A percentile compares a stretch with the other conserved stretches of the same genome.
Conservation (phyloP, 23 red algal species). For the Gracilaria gracilis region DNA sequence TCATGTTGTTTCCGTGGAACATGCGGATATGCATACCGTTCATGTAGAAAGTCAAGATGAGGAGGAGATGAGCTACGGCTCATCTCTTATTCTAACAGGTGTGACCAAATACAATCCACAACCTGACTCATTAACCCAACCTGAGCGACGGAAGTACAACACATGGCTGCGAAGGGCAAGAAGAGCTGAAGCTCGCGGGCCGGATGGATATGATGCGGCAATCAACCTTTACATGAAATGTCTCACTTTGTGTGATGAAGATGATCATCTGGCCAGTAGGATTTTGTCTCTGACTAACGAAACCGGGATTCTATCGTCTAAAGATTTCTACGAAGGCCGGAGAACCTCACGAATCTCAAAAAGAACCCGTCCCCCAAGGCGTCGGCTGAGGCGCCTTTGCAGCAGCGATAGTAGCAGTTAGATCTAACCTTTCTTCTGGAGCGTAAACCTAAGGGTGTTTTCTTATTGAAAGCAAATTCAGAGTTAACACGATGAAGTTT, state of each 20-base stretch:
- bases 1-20: background rate
- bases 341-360: slow-evolving; percentile 5
- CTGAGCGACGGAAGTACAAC: slow-evolving; percentile 17
- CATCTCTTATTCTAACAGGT: slow-evolving; percentile 1
- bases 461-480: background rate
- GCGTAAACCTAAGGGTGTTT: background rate
- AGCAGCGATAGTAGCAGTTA: background rate
- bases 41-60: background rate
- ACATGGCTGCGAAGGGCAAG: background rate
- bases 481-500: too few relatives aligned
- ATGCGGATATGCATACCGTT: too few relatives aligned
- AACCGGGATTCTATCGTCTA: background rate
- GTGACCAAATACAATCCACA: slow-evolving; percentile 14
- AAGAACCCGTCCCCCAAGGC: background rate
- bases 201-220: slow-evolving; percentile 17
- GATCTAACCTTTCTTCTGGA: background rate
- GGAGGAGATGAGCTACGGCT: background rate
- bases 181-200: background rate
- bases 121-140: background rate
- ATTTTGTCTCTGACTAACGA: slow-evolving; percentile 13
- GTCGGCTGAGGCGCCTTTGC: background rate
- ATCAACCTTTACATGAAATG: slow-evolving; percentile 20
- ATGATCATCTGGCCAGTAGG: slow-evolving; percentile 9
- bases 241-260: slow-evolving; percentile 6
- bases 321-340: background rate